Conservation (phyloP, 495 filamentous ascomycete genomes). For the Neurospora sp. region DNA sequence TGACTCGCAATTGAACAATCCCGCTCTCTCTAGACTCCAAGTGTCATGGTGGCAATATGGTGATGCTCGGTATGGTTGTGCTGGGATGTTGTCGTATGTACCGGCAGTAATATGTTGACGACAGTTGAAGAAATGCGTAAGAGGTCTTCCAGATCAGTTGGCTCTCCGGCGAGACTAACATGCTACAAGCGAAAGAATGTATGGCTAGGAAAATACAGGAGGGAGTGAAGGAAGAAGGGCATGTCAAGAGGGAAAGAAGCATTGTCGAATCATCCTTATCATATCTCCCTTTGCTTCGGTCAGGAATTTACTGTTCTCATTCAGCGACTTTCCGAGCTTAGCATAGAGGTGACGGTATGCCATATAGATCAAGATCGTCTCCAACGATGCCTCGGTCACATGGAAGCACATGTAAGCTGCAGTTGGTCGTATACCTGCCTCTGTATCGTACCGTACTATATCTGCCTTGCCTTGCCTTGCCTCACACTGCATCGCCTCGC, state of each 20-base stretch:
- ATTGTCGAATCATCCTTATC: neutral
- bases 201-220: neutral
- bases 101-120: neutral
- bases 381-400: neutral
- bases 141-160: neutral
- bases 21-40: neutral
- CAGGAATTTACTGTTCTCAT: neutral
- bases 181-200: neutral
- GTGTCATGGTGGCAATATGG: neutral
- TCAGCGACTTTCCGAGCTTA: neutral
- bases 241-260: neutral
- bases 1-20: neutral
- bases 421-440: neutral
- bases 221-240: neutral
- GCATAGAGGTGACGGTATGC: too few species aligned
- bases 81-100: neutral
- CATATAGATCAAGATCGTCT: neutral
- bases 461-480: neutral
- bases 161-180: neutral
- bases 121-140: neutral
- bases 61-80: neutral
- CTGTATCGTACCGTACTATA: neutral
- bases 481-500: neutral
- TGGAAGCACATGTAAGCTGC: neutral
- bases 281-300: neutral